A percentile compares a stretch with the other conserved stretches of the same genome.
Conservation (phyloP, 2,329 filamentous ascomycete species). For the Xylogone sp. region DNA sequence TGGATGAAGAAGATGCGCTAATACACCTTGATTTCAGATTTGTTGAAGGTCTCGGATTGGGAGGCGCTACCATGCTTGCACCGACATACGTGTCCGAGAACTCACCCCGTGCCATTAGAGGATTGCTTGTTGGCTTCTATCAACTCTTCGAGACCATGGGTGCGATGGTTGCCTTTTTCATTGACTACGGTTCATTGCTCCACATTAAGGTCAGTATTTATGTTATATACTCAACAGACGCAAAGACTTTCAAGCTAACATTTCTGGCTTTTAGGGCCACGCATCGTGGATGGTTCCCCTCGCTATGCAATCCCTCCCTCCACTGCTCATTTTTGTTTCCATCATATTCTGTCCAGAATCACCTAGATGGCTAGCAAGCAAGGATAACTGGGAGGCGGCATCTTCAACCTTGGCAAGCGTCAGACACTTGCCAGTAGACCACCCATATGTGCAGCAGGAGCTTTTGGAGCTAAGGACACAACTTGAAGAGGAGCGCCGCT, state of each 20-base stretch:
- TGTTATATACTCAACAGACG: too few relatives aligned
- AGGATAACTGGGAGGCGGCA: conserved; percentile 65
- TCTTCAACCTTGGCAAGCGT: conserved; percentile 51
- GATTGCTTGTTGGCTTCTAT: conserved; percentile 46
- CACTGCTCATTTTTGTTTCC: conserved; percentile 54
- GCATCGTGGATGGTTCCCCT: conserved; percentile 59
- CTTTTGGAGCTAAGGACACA: conserved; percentile 38
- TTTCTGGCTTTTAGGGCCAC: conserved; percentile 32
- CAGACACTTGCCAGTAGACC: conserved; percentile 42
- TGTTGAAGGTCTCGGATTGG: conserved; percentile 49
- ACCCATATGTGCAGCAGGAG: conserved; percentile 50
- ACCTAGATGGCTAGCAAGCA: conserved; percentile 64
- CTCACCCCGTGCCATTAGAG: conserved; percentile 46
- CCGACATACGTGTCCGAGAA: conserved; percentile 46
- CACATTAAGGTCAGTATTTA: conserved; percentile 19
- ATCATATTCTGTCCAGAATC: conserved; percentile 60
- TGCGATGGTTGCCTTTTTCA: conserved; percentile 43
- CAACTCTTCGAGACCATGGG: conserved; percentile 37
- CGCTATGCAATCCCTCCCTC: conserved; percentile 61
- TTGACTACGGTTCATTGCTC: conserved; percentile 50
- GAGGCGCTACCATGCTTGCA: conserved; percentile 38
- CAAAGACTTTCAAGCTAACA: too few relatives aligned
- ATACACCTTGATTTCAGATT: conserved; percentile 35
- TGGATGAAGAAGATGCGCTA: too few relatives aligned
- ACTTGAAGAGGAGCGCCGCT: conserved; percentile 44